These are phyloP conservation scores for Xylariaceae sp. DNA, from an alignment of 2,329 filamentous ascomycete genomes.

Conservation along the genomic window DNA sequence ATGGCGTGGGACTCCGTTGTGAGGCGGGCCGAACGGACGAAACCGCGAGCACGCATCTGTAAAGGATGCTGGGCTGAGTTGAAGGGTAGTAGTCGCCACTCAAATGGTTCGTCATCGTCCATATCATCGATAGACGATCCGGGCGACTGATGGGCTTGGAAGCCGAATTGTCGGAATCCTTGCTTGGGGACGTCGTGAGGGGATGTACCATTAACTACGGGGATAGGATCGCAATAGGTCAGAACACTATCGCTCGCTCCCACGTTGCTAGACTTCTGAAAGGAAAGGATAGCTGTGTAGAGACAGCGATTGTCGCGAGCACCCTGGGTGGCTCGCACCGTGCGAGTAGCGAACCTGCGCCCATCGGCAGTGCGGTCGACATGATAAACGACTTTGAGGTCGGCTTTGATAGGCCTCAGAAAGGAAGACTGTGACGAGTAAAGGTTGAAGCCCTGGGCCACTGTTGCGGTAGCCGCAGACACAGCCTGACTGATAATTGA, in stretches of 20 bases:
- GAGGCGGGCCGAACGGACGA: too few relatives aligned
- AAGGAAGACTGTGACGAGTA: slow-evolving; percentile 2
- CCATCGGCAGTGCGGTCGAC: slow-evolving; percentile 3
- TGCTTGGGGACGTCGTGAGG: slow-evolving; percentile 1
- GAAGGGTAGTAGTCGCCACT: too few relatives aligned
- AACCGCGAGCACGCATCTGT: too few relatives aligned
- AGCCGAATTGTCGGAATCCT: too few relatives aligned
- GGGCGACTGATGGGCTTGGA: too few relatives aligned
- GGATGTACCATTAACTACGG: slow-evolving; percentile 5
- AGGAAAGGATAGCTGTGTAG: not conserved
- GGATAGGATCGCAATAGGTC: slow-evolving; percentile 1
- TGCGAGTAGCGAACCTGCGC: not conserved
- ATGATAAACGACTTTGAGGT: not conserved
- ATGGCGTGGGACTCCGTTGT: too few relatives aligned
- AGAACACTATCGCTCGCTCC: not conserved
- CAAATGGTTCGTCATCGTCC: too few relatives aligned
- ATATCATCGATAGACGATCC: too few relatives aligned
- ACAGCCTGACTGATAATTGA: not conserved
- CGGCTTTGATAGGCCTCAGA: not conserved
- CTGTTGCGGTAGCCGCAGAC: slow-evolving; percentile 3
- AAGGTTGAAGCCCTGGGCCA: not conserved
- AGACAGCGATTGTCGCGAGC: not conserved
- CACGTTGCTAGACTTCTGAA: not conserved
- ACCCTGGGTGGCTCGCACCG: slow-evolving; percentile 4
- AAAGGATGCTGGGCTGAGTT: too few relatives aligned